These are phyloP conservation scores for Pythium aristosporum DNA, from an alignment of 352 stramenopile genomes.

Conservation along the genomic window DNA sequence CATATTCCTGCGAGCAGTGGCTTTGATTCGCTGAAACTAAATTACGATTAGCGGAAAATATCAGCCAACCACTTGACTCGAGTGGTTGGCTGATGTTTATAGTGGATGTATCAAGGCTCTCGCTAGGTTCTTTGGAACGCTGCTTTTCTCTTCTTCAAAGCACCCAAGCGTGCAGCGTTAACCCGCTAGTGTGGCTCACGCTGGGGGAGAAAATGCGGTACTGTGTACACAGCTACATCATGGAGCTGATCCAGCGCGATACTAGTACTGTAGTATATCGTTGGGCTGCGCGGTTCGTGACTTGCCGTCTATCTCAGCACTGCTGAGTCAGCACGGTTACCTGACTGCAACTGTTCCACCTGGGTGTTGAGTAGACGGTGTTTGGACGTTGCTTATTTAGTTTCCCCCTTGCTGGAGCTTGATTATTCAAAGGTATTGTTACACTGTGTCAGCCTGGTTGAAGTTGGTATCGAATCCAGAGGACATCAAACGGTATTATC, in stretches of 20 bases:
- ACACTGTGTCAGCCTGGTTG: background rate
- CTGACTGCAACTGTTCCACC: too few relatives aligned
- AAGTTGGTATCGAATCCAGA: background rate
- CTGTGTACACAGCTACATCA: background rate
- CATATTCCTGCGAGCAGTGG: too few relatives aligned
- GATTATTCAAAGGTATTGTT: background rate
- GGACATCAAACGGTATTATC: background rate
- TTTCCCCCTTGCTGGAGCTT: too few relatives aligned
- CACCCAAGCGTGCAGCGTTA: background rate
- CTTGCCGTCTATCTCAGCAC: background rate
- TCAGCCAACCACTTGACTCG: background rate
- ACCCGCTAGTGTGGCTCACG: background rate
- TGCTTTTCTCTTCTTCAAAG: background rate
- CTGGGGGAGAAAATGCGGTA: background rate
- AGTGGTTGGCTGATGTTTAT: too few relatives aligned
- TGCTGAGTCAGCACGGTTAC: too few relatives aligned
- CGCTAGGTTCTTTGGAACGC: background rate
- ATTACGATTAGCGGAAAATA: background rate
- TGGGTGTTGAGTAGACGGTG: too few relatives aligned
- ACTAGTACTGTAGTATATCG: too few relatives aligned
- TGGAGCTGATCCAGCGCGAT: too few relatives aligned
- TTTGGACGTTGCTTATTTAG: too few relatives aligned
- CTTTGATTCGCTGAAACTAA: background rate
- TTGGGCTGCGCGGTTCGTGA: too few relatives aligned
- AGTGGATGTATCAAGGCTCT: background rate